Evolutionary conservation across 805 yeast genomes (phyloP).

Genomic region (Priceomyces castillae): DNA sequence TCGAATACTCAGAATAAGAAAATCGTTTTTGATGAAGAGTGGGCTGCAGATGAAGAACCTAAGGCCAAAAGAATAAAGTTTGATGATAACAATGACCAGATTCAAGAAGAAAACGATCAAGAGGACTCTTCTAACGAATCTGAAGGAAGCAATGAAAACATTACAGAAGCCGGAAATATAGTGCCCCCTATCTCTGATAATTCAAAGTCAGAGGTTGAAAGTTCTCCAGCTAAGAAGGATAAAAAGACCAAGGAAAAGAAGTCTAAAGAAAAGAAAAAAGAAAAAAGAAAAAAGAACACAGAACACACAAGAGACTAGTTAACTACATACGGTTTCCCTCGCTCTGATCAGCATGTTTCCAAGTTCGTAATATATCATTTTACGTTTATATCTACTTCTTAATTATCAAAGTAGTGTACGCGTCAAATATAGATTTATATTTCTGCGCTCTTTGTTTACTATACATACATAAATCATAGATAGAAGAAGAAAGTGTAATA

Average conservation of each 20-base stretch:
- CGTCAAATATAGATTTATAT: background rate
- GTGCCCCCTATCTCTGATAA: constrained; percentile 12
- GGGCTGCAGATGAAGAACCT: constrained; percentile 7
- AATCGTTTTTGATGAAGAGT: constrained; percentile 17
- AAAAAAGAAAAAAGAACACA: constrained; percentile 16
- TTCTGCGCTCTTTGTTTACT: background rate
- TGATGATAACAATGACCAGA: constrained; percentile 18
- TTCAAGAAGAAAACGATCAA: constrained; percentile 12
- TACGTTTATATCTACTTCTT: too few species aligned
- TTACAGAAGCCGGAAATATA: constrained; percentile 14
- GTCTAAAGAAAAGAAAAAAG: constrained; percentile 9
- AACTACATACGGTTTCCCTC: background rate
- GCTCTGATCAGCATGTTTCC: background rate
- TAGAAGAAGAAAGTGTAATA: background rate
- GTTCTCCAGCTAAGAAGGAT: constrained; percentile 10
- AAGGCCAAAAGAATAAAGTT: constrained; percentile 24
- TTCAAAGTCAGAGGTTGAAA: constrained; percentile 12
- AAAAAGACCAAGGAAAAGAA: constrained; percentile 12
- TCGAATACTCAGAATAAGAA: constrained; percentile 16
- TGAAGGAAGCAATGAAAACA: constrained; percentile 9
- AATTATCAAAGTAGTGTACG: background rate
- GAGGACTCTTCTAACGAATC: constrained; percentile 14
- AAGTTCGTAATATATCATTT: too few species aligned
- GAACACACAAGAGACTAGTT: constrained; percentile 15
- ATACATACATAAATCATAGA: background rate